Base-by-base conservation (phyloP, 2,329 filamentous ascomycete genomes). In the Fusarium poae region DNA sequence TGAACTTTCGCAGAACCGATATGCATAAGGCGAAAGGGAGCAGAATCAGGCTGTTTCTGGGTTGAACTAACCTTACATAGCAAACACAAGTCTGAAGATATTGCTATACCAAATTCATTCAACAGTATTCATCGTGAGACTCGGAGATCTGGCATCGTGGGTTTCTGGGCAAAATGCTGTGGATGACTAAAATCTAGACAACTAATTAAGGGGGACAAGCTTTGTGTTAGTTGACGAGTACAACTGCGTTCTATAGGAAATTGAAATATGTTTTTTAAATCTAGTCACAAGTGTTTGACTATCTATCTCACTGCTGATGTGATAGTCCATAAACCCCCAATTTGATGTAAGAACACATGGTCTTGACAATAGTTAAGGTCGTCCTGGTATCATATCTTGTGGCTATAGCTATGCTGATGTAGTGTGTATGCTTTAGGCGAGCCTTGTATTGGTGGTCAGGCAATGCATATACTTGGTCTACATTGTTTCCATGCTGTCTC, bases 91-190 rank as follows among this genome's bases (percentile, higher is more conserved):
- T 50, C 23, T 51, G 34, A 40, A 29, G 20, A 20, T 39, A 51
- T 51, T 51, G 48, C 48, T 51, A 51, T 51, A 51, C 48, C 48
- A 51, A 39, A 51, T 27, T 37, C 13, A 27, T 51, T 16, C 37
- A 51, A 35, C 34, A 27, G 27, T 23, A n/a, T 20, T 51, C 35
- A 11, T 40, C 16, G 48, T 51, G 48, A 40, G 23, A 35, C 18
- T 51, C 23, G 21, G 32, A 13, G 34, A 40, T 40, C n/a, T 13
- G 20, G n/a, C 10, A 40, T 40, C 23, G 10, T 51, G 48, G 27
- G 13, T 27, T 27, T n/a, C 18, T 40, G 23, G 12, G 9, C 35
- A 34, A 15, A 30, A 9, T 2, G 12, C 43, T 30, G 27, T 32
- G 6, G 16, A 50, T 20, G 34, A 29, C 13, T 16, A 35, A 18